phyloP scores from a whole-genome alignment of 2,329 filamentous ascomycete genomes.

The Peltaster fructicola region DNA sequence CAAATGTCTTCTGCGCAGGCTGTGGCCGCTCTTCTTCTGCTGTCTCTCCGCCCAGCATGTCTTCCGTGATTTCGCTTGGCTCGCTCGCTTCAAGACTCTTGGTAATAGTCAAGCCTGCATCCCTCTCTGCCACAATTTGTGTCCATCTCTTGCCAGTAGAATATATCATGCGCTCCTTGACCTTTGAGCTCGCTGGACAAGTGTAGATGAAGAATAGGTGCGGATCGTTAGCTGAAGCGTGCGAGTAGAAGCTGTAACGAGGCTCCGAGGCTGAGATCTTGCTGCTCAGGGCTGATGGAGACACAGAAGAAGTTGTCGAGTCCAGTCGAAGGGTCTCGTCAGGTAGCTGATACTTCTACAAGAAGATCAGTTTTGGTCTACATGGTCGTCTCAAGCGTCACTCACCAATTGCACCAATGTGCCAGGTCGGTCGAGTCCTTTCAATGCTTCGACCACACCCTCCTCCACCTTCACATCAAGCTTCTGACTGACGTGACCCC shows the following conservation, averaged over 20 bases:
- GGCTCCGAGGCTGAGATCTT: conserved; percentile 47
- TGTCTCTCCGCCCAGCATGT: conserved; percentile 30
- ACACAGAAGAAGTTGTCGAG: conserved; percentile 32
- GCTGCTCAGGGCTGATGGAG: conserved; percentile 38
- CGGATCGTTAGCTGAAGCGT: conserved; percentile 31
- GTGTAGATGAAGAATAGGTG: conserved; percentile 67
- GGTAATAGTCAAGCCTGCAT: conserved; percentile 47
- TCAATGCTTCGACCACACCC: conserved; percentile 47
- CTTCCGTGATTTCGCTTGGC: conserved; percentile 52
- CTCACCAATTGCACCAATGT: conserved; percentile 50
- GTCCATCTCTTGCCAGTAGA: conserved; percentile 38
- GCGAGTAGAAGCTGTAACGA: conserved; percentile 62
- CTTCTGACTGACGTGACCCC: conserved; percentile 27
- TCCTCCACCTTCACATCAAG: conserved; percentile 38
- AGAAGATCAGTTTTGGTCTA: not conserved
- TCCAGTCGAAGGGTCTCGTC: conserved; percentile 54
- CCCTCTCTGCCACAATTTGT: conserved; percentile 46
- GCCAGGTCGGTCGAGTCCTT: too few relatives aligned
- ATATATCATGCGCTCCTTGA: conserved; percentile 77
- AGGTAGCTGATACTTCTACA: conserved; percentile 52
- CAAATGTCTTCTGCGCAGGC: too few relatives aligned
- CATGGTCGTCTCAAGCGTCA: conserved; percentile 9
- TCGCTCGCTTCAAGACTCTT: conserved; percentile 52
- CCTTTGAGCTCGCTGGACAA: conserved; percentile 52
- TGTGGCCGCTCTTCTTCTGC: too few relatives aligned